Base-by-base conservation (phyloP, 768 basidiomycete species). In the Lentinula lateritia region DNA sequence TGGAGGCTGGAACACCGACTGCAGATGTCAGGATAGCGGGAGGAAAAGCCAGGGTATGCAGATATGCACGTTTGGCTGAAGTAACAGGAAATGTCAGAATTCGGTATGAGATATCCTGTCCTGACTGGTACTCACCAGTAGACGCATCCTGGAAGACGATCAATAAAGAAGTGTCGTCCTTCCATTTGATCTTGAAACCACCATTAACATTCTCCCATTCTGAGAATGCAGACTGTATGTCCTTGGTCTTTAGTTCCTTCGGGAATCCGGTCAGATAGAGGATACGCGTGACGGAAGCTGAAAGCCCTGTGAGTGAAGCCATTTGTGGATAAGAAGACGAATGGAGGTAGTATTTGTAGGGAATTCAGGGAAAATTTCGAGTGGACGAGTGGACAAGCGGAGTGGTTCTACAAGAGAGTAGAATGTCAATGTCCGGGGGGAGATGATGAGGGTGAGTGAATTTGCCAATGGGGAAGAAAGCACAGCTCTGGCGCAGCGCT, bases 121-220 rank as follows among this genome's bases (percentile, higher is more conserved):
- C 41, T 54, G 65, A 60, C 52, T 53, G 48, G 16, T 54, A 82
- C 95, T 80, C 70, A 98, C 97, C 96, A 48, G 90, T 81, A 52
- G 82, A 79, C 60, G 97, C 86, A 75, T 98, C 97, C 65, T 85
- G 83, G 72, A 99, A 99, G 60, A 99, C 97, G 66, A 97, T 90
- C 67, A 95, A 78, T 43, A 96, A 90, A 70, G 92, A 95, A 41
- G 93, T 94, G 75, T 99, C 97, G 74, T 99, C 95, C 68, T 86
- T 84, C 97, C 97, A 99, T 73, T 99, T 99, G 72, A 99, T 95
- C 82, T 95, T 94, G 80, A 96, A 97, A 23, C 97, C 97, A 34
- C 96, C 97, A 61, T 80, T 85, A 57, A 87, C 78, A 62, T 76
- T 81, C 68, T 97, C 94, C 83, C 90, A 98, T 50, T 95, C 93